phyloP scores from a whole-genome alignment of 2,329 filamentous ascomycete genomes.

The Ophiostoma piceae region DNA sequence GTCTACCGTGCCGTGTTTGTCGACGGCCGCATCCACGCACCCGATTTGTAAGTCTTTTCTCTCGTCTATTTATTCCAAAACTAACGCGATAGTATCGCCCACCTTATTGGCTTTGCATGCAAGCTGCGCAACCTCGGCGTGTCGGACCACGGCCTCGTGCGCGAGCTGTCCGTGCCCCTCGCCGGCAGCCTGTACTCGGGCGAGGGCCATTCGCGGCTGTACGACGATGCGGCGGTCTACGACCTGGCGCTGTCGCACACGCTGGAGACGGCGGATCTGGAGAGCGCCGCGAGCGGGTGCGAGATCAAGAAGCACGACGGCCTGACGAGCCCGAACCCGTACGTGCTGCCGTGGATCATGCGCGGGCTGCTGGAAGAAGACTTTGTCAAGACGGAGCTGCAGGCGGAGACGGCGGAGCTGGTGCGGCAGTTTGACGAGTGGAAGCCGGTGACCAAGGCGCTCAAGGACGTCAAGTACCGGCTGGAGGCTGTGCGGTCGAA shows the following conservation, averaged over 20 bases:
- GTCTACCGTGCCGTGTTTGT: constrained; percentile 96
- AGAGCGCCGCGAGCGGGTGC: constrained; percentile 32
- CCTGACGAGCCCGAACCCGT: constrained; percentile 66
- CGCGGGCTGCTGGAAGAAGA: constrained; percentile 88
- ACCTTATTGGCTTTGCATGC: constrained; percentile 85
- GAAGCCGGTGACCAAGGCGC: constrained; percentile 81
- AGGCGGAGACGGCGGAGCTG: constrained; percentile 69
- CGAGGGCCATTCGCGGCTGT: constrained; percentile 88
- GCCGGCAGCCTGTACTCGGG: constrained; percentile 88
- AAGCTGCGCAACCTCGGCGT: constrained; percentile 92
- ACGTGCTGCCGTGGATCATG: constrained; percentile 92
- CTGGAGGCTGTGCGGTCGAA: constrained; percentile 88
- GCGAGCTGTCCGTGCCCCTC: constrained; percentile 80
- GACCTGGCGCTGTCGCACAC: constrained; percentile 68
- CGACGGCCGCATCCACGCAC: constrained; percentile 83
- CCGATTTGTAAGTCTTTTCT: constrained; percentile 64
- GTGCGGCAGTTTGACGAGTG: constrained; percentile 88
- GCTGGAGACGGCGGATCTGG: constrained; percentile 61
- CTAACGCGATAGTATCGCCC: constrained; percentile 56
- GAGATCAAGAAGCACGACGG: constrained; percentile 48
- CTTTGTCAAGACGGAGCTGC: constrained; percentile 75
- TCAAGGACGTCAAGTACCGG: constrained; percentile 94
- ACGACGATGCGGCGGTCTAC: constrained; percentile 84
- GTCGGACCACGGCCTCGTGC: constrained; percentile 85
- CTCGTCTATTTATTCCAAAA: neutral